phyloP scores from a whole-genome alignment of 169 alveolate species.

The Cryptosporidium tyzzeri region DNA sequence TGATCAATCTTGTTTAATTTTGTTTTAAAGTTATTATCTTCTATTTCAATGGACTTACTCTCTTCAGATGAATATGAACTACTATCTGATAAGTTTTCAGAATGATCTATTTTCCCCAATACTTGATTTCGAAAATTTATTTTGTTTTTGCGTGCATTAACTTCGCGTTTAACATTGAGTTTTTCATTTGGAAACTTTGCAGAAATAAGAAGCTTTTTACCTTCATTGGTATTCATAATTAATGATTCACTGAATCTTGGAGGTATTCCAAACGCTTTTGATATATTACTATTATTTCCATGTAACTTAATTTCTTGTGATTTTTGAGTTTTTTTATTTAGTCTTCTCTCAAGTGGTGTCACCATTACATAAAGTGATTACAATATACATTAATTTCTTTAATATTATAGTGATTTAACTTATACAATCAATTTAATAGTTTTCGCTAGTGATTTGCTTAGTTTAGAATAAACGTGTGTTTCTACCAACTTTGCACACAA shows the following conservation, averaged over 20 bases:
- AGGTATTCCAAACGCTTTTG: slow-evolving; percentile 74
- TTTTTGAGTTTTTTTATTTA: slow-evolving; percentile 13
- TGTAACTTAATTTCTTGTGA: slow-evolving; percentile 9
- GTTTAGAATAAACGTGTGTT: slow-evolving; percentile 25
- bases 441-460: neutral
- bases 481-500: slow-evolving; percentile 69
- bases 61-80: slow-evolving; percentile 19
- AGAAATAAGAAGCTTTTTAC: slow-evolving; percentile 42
- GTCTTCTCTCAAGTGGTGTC: slow-evolving; percentile 61
- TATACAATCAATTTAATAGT: neutral
- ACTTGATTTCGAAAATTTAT: neutral
- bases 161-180: neutral
- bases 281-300: slow-evolving; percentile 4
- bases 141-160: neutral
- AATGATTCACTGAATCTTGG: slow-evolving; percentile 64
- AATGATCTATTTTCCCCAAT: neutral
- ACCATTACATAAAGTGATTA: slow-evolving; percentile 27
- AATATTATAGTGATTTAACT: neutral
- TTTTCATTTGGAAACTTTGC: slow-evolving; percentile 31
- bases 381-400: slow-evolving; percentile 6
- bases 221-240: slow-evolving; percentile 38
- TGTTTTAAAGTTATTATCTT: neutral
- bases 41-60: neutral
- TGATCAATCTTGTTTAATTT: neutral
- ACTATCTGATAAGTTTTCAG: neutral